These are phyloP conservation scores for Aspergillus sp. DNA, from an alignment of 2,329 filamentous ascomycete species.

Conservation along the genomic window DNA sequence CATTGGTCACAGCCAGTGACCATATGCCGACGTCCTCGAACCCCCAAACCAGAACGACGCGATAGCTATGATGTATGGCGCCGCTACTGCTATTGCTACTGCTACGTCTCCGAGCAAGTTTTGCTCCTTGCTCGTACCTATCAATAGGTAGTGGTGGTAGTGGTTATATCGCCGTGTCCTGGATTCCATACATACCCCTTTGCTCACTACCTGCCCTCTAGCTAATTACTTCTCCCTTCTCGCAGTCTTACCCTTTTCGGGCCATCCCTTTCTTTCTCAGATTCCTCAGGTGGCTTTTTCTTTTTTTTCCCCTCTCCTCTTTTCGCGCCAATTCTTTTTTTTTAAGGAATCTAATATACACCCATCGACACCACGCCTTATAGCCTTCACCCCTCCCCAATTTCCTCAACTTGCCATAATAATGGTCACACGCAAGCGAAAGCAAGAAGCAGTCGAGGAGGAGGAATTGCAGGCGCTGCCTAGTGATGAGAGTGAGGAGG, in stretches of 20 bases:
- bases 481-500: conserved; percentile 45
- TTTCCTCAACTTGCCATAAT: background rate
- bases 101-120: background rate
- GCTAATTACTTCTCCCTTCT: no score
- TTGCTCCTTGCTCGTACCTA: background rate
- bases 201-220: no score
- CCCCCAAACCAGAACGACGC: background rate
- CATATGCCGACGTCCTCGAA: background rate
- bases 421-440: conserved; percentile 46
- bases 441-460: conserved; percentile 43
- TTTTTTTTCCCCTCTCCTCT: no score
- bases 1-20: background rate
- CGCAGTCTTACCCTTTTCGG: no score
- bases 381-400: no score
- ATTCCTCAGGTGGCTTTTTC: conserved; percentile 4
- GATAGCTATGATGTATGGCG: background rate
- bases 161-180: no score
- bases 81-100: background rate
- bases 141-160: no score
- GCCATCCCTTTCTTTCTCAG: conserved; percentile 13
- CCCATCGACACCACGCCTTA: no score
- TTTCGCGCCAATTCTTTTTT: background rate
- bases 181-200: no score
- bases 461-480: conserved; percentile 43
- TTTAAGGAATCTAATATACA: no score